Percentiles rank a stretch among this genome's conserved stretches.
These are phyloP conservation scores for Metschnikowia similis DNA, from an alignment of 805 yeast species.

Conservation along the genomic window DNA sequence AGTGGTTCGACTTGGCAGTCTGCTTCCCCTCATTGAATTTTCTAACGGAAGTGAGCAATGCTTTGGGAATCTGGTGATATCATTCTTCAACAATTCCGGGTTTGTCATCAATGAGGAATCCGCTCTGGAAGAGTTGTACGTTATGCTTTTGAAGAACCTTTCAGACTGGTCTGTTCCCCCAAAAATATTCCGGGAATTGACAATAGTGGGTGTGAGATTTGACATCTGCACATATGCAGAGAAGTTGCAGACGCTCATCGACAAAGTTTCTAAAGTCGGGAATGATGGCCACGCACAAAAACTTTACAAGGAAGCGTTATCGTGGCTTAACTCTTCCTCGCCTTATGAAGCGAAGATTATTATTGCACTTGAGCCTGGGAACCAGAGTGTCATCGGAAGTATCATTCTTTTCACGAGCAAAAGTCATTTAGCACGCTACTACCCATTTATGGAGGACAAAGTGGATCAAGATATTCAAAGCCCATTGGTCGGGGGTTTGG, in stretches of 20 bases:
- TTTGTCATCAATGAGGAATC: slow-evolving; percentile 30
- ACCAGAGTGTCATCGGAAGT: slow-evolving; percentile 50
- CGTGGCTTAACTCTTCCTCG: slow-evolving; percentile 23
- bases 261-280: slow-evolving; percentile 16
- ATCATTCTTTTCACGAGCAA: slow-evolving; percentile 45
- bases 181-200: slow-evolving; percentile 50
- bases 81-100: slow-evolving; percentile 37
- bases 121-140: slow-evolving; percentile 21
- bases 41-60: slow-evolving; percentile 22
- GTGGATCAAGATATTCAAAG: slow-evolving; percentile 12
- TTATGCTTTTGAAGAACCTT: slow-evolving; percentile 41
- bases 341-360: slow-evolving; percentile 41
- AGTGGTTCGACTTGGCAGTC: slow-evolving; percentile 38
- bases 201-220: slow-evolving; percentile 54
- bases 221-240: slow-evolving; percentile 46
- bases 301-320: slow-evolving; percentile 37
- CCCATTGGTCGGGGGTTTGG: slow-evolving; percentile 43
- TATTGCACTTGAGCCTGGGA: slow-evolving; percentile 51
- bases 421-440: slow-evolving; percentile 43
- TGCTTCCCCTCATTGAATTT: slow-evolving; percentile 44
- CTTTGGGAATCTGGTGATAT: slow-evolving; percentile 21
- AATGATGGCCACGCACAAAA: slow-evolving; percentile 19
- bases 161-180: slow-evolving; percentile 50
- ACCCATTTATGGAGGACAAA: slow-evolving; percentile 49
- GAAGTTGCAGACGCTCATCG: slow-evolving; percentile 40